Percentiles rank a stretch among this genome's conserved stretches.
Conservation (phyloP, 2,329 filamentous ascomycete genomes). For the Apiospora malaysiana region DNA sequence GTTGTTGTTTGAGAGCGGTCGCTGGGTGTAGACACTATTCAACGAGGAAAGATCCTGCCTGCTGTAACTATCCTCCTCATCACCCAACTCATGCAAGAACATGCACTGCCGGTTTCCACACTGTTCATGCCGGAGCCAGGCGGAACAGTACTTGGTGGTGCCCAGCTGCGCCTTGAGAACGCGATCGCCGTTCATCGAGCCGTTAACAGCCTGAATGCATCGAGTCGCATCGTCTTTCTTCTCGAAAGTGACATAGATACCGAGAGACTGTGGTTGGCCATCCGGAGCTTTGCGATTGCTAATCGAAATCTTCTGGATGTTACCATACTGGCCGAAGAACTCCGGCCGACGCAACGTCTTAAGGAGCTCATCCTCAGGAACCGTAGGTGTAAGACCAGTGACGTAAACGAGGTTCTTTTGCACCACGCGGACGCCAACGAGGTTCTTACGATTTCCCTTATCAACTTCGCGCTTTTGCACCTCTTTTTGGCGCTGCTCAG, state of each 20-base stretch:
- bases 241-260: slow-evolving; percentile 98
- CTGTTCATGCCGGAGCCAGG: slow-evolving; percentile 90
- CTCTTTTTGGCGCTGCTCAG: slow-evolving; percentile 87
- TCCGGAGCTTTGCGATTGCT: slow-evolving; percentile 87
- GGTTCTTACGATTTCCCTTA: slow-evolving; percentile 91
- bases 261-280: slow-evolving; percentile 83
- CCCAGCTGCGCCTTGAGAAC: slow-evolving; percentile 80
- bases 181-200: slow-evolving; percentile 88
- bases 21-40: slow-evolving; percentile 85
- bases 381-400: slow-evolving; percentile 88
- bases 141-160: slow-evolving; percentile 98
- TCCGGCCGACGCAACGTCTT: slow-evolving; percentile 88
- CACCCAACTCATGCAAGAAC: slow-evolving; percentile 97
- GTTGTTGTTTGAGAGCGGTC: slow-evolving; percentile 56
- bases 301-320: slow-evolving; percentile 98
- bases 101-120: slow-evolving; percentile 97
- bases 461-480: slow-evolving; percentile 93
- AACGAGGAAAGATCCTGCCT: slow-evolving; percentile 93
- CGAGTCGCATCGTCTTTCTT: slow-evolving; percentile 86
- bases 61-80: slow-evolving; percentile 96
- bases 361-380: slow-evolving; percentile 89
- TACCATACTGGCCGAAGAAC: slow-evolving; percentile 98
- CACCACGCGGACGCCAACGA: slow-evolving; percentile 92
- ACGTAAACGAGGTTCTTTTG: slow-evolving; percentile 99
- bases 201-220: slow-evolving; percentile 92